Conservation (phyloP, 352 stramenopile species). For the Phytophthora tentaculata region DNA sequence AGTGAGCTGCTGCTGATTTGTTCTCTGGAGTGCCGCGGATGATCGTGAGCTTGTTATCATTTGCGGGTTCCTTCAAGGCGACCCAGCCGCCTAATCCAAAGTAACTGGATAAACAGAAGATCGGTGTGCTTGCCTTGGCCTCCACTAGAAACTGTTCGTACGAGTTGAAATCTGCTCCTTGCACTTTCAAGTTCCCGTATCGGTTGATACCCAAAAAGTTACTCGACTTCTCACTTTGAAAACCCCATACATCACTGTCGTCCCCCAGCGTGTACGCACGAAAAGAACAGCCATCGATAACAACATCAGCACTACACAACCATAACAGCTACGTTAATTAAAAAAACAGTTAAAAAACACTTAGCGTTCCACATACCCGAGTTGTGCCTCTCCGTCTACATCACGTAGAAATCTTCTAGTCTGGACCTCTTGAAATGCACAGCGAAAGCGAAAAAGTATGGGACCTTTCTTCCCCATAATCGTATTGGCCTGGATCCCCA, state of each 20-base stretch:
- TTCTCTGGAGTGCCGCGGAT: slow-evolving; percentile 72
- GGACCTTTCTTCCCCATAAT: slow-evolving; percentile 46
- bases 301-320: slow-evolving; percentile 58
- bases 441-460: slow-evolving; percentile 67
- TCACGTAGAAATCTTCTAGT: slow-evolving; percentile 63
- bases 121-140: slow-evolving; percentile 47
- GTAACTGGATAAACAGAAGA: slow-evolving; percentile 77
- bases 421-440: slow-evolving; percentile 69
- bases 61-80: slow-evolving; percentile 20
- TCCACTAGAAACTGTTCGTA: slow-evolving; percentile 85
- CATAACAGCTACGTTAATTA: neutral
- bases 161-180: slow-evolving; percentile 61
- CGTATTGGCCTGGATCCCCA: slow-evolving; percentile 69
- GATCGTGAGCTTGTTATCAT: slow-evolving; percentile 44
- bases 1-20: slow-evolving; percentile 59
- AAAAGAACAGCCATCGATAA: slow-evolving; percentile 69
- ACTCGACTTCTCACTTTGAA: slow-evolving; percentile 74
- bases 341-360: too few species aligned
- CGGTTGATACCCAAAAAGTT: slow-evolving; percentile 78
- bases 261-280: slow-evolving; percentile 79
- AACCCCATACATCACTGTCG: slow-evolving; percentile 80
- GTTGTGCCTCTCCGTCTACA: slow-evolving; percentile 57
- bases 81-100: slow-evolving; percentile 80
- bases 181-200: slow-evolving; percentile 71
- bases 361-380: slow-evolving; percentile 47